phyloP scores from a whole-genome alignment of 768 basidiomycete species.

The Suillus hirtellus region DNA sequence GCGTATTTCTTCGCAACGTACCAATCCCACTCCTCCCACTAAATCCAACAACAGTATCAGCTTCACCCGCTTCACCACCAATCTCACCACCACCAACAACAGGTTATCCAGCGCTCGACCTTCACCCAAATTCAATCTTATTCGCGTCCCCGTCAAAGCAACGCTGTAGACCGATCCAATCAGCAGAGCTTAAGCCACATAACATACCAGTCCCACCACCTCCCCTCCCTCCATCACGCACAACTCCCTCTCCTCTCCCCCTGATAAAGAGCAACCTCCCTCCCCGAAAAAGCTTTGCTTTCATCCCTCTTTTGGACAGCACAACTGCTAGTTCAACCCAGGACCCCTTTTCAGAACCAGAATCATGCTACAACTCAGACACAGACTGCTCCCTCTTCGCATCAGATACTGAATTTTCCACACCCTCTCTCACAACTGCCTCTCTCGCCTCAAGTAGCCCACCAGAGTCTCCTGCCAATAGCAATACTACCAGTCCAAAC shows the following conservation, averaged over 20 bases:
- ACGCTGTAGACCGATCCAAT: background rate
- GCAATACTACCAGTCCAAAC: background rate
- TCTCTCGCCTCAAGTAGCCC: conserved; percentile 16
- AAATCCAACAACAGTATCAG: conserved; percentile 26
- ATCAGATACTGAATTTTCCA: conserved; percentile 15
- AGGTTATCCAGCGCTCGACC: conserved; percentile 2
- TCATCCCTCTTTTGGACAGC: conserved; percentile 15
- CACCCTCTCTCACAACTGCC: conserved; percentile 18
- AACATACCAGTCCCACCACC: conserved; percentile 18
- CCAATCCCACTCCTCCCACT: conserved; percentile 68
- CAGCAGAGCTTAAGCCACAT: conserved; percentile 10
- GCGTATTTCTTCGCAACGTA: conserved; percentile 50
- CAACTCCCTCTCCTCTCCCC: background rate
- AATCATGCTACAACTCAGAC: conserved; percentile 8
- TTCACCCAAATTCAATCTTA: conserved; percentile 5
- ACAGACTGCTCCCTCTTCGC: conserved; percentile 13
- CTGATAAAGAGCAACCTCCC: conserved; percentile 9
- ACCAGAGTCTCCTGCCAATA: conserved; percentile 11
- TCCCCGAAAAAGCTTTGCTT: conserved; percentile 16
- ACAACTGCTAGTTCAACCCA: background rate
- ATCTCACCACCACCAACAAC: background rate
- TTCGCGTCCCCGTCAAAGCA: background rate
- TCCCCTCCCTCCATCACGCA: conserved; percentile 8
- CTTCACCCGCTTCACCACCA: background rate
- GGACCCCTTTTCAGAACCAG: background rate